A percentile compares a stretch with the other conserved stretches of the same genome.
Evolutionary conservation across 257 asterid species (phyloP).

Genomic region (Rauvolfia tetraphylla): DNA sequence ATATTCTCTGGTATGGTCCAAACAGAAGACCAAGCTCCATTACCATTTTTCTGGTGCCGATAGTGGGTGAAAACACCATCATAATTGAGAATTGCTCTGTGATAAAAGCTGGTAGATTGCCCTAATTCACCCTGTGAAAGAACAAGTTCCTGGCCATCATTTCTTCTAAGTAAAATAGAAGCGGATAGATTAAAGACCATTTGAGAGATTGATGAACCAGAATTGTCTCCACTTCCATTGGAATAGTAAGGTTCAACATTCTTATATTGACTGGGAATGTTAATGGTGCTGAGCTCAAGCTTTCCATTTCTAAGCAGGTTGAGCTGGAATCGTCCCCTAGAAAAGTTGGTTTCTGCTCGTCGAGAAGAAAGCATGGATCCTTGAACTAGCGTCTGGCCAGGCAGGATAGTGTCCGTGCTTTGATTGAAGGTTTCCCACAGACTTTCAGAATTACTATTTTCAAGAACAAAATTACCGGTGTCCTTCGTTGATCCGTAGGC

Average conservation of each 20-base stretch:
- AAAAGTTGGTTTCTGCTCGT: constrained; percentile 19
- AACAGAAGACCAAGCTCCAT: constrained; percentile 19
- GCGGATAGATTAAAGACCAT: constrained; percentile 32
- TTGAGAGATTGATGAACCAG: constrained; percentile 7
- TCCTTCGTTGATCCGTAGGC: constrained; percentile 36
- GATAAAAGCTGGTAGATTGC: constrained; percentile 15
- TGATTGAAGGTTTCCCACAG: constrained; percentile 33
- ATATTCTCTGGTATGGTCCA: constrained; percentile 32
- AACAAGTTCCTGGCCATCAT: neutral
- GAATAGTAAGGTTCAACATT: constrained; percentile 11
- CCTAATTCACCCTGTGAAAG: constrained; percentile 14
- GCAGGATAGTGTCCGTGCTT: constrained; percentile 40
- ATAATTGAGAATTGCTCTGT: constrained; percentile 29
- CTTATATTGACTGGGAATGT: constrained; percentile 15
- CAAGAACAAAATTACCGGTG: constrained; percentile 38
- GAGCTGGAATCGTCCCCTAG: constrained; percentile 35
- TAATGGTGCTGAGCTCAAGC: constrained; percentile 29
- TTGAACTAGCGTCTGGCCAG: constrained; percentile 22
- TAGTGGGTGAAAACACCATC: constrained; percentile 46
- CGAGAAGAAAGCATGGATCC: constrained; percentile 27
- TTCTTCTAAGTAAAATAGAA: constrained; percentile 7
- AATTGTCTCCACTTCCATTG: neutral
- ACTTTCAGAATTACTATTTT: constrained; percentile 3
- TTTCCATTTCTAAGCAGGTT: constrained; percentile 31
- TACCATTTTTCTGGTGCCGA: constrained; percentile 22